phyloP scores from a whole-genome alignment of 345 rosid species.

The Ceriops tagal region DNA sequence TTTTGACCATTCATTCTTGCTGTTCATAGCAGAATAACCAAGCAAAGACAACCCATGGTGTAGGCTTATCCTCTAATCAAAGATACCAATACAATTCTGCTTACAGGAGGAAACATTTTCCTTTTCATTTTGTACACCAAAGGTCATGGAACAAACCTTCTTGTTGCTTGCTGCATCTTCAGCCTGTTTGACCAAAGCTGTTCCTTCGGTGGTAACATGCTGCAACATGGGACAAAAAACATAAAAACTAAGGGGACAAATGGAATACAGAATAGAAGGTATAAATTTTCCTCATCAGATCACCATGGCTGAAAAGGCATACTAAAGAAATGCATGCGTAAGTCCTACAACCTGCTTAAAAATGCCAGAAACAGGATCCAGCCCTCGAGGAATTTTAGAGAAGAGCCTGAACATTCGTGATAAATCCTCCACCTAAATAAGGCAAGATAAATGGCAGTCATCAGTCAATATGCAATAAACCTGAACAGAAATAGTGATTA shows the following conservation, averaged over 20 bases:
- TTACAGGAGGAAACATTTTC: no score
- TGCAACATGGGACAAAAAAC: slow-evolving; percentile 13
- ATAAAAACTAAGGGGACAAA: neutral
- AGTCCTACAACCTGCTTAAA: slow-evolving; percentile 34
- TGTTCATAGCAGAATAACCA: no score
- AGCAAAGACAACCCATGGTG: no score
- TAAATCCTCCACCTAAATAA: slow-evolving; percentile 36
- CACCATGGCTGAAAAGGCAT: neutral
- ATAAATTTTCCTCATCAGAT: neutral
- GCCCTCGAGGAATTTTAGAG: slow-evolving; percentile 30
- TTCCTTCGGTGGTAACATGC: slow-evolving; percentile 38
- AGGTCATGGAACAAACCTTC: slow-evolving; percentile 18
- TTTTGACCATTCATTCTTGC: no score
- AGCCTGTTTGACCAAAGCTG: slow-evolving; percentile 36
- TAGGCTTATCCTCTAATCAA: no score
- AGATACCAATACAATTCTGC: no score
- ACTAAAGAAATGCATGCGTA: neutral
- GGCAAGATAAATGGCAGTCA: neutral
- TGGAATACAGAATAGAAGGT: neutral
- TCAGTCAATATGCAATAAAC: neutral
- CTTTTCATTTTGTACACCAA: no score
- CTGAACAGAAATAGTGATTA: neutral
- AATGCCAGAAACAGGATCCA: slow-evolving; percentile 36
- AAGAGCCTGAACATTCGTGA: slow-evolving; percentile 37
- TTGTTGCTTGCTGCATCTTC: slow-evolving; percentile 40